A percentile compares a stretch with the other conserved stretches of the same genome.
Conservation (phyloP, 75 land plant genomes). For the Sequoia sempervirens region DNA sequence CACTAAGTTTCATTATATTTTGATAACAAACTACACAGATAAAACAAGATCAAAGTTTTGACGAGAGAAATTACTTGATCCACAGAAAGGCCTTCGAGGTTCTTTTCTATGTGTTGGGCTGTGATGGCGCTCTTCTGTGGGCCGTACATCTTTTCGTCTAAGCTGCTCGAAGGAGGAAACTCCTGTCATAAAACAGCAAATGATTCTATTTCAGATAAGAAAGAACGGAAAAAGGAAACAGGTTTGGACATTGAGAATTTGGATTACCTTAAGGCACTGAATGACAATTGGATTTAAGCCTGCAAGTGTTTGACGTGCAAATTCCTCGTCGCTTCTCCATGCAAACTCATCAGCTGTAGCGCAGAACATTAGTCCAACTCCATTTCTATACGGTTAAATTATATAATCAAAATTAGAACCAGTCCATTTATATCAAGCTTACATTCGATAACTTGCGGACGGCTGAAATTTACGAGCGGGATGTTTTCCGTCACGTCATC, state of each 20-base stretch:
- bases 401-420: too few relatives aligned
- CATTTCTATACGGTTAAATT: not conserved
- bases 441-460: slow-evolving; percentile 4
- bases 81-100: slow-evolving; percentile 61
- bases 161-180: slow-evolving; percentile 51
- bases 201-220: too few relatives aligned
- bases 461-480: not conserved
- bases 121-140: slow-evolving; percentile 60
- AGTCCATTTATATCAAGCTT: not conserved
- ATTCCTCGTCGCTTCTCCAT: slow-evolving; percentile 33
- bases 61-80: slow-evolving; percentile 29
- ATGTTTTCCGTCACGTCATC: not conserved
- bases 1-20: too few relatives aligned
- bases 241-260: not conserved
- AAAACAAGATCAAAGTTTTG: not conserved
- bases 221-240: too few relatives aligned
- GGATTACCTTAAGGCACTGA: slow-evolving; percentile 7
- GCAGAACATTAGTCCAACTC: not conserved
- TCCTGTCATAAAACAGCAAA: not conserved
- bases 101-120: slow-evolving; percentile 44
- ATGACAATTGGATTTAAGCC: slow-evolving; percentile 34
- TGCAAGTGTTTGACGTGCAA: slow-evolving; percentile 34
- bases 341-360: slow-evolving; percentile 19
- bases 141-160: slow-evolving; percentile 28
- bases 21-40: not conserved